Conservation (phyloP, 352 stramenopile species). For the Globisporangium uncinulatum region DNA sequence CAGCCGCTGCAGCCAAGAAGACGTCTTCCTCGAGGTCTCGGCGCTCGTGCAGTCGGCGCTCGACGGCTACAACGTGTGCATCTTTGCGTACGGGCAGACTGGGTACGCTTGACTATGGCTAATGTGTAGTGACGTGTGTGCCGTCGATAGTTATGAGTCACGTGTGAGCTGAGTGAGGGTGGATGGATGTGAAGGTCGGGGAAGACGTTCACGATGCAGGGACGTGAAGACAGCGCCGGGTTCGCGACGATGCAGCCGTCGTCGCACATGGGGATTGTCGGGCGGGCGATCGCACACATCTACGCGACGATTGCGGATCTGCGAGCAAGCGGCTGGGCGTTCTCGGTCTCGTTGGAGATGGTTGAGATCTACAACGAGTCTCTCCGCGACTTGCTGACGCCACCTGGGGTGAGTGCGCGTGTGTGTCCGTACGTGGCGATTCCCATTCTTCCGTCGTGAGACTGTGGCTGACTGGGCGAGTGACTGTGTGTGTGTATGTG, state of each 20-base stretch:
- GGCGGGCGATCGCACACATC: conserved; percentile 71
- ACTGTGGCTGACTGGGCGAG: not conserved
- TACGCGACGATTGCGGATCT: conserved; percentile 63
- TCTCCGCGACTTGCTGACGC: conserved; percentile 89
- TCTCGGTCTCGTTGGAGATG: conserved; percentile 74
- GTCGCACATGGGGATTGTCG: conserved; percentile 73
- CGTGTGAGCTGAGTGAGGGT: not conserved
- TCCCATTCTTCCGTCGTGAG: too few species aligned
- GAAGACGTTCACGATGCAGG: conserved; percentile 89
- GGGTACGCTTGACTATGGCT: conserved; percentile 27
- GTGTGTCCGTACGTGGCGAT: not conserved
- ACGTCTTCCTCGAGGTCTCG: conserved; percentile 96
- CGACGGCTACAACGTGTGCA: conserved; percentile 95
- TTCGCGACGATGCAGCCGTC: conserved; percentile 34
- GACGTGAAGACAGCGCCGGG: conserved; percentile 30
- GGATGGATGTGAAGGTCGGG: conserved; percentile 39
- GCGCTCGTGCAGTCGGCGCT: conserved; percentile 92
- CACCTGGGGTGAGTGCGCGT: conserved; percentile 29
- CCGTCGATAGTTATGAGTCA: not conserved
- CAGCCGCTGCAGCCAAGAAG: conserved; percentile 89
- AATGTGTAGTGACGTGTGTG: not conserved
- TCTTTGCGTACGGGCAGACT: conserved; percentile 92
- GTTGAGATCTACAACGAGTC: conserved; percentile 99
- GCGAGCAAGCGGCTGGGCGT: conserved; percentile 64
- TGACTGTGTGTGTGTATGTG: too few species aligned